phyloP scores from a whole-genome alignment of 2,329 filamentous ascomycete species.

The Fusarium illudens region DNA sequence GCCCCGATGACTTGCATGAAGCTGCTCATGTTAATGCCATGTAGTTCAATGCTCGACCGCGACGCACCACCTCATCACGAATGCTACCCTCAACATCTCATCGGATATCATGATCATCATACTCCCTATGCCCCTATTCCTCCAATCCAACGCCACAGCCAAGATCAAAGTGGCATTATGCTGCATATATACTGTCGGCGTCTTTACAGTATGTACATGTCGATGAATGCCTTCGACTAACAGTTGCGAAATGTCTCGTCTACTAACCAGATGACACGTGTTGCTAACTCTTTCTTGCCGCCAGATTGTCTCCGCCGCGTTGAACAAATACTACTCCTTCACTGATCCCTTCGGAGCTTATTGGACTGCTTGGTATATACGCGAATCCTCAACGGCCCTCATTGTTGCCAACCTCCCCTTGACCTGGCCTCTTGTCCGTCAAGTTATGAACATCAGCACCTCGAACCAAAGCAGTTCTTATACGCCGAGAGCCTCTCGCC shows the following conservation, averaged over 20 bases:
- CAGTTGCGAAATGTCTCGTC: not conserved
- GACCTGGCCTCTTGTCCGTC: conserved; percentile 3
- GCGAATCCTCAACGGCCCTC: conserved; percentile 2
- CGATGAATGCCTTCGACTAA: not conserved
- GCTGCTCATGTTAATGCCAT: not conserved
- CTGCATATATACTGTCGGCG: not conserved
- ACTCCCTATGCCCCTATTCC: not conserved
- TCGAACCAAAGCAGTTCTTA: not conserved
- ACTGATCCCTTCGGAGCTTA: not conserved
- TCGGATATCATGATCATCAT: not conserved
- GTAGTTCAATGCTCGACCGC: not conserved
- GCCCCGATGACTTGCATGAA: not conserved
- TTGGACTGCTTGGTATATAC: conserved; percentile 4
- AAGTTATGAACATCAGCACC: not conserved
- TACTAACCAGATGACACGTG: not conserved
- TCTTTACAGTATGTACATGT: not conserved
- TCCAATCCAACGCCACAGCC: not conserved
- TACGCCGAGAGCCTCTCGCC: not conserved
- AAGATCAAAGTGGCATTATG: not conserved
- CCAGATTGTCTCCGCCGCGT: not conserved
- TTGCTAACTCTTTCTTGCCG: not conserved
- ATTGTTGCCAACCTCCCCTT: conserved; percentile 4
- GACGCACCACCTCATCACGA: not conserved
- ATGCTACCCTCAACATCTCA: not conserved
- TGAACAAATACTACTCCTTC: conserved; percentile 5